Base-by-base conservation (phyloP, 331 rosid genomes). In the Arachis monticola region DNA sequence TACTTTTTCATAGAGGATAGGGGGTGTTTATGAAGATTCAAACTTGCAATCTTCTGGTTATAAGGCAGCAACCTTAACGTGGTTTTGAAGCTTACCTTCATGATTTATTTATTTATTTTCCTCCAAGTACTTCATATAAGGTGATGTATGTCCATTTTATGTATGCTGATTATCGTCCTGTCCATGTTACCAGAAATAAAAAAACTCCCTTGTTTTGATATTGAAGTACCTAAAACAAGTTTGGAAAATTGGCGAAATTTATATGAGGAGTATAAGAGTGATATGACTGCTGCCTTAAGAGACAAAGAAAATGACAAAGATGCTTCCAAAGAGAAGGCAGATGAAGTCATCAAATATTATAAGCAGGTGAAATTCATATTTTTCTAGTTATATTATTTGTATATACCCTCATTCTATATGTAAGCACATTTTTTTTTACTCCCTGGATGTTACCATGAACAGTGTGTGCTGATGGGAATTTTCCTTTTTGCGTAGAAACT, bases 141-240 rank as follows among this genome's bases (percentile, higher is more conserved):
- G 5, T 63, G 51, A 55, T 69, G 32, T 14, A 13, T 77, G 22
- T 50, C 56, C 50, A 14, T 47, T 44, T 10, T 52, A 6, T 41
- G 1, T 4, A 6, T 53, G 51, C 13, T 63, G 7, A 60, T 13
- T 32, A 61, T 13, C 6, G 1, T 22, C 7, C 8, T 80, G 62
- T 63, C 42, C 31, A 55, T 74, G 75, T 80, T 51, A 51, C 74
- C 85, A 88, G 96, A 87, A 64, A 84, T 88, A 42, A n/a, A 17
- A 30, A 89, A 83, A 67, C 91, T 91, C 46, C 73, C 94, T 0
- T 64, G 79, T 76, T 93, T 89, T 53, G 91, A 87, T 47, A 87
- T 80, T 47, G 81, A 89, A 69, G 65, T 86, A 50, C 96, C 97
- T 10, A 0, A 5, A 2, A 32, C 27, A 11, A 78, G 69, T 70